These are phyloP conservation scores for Mycena indigotica DNA, from an alignment of 768 basidiomycete genomes.

Conservation along the genomic window DNA sequence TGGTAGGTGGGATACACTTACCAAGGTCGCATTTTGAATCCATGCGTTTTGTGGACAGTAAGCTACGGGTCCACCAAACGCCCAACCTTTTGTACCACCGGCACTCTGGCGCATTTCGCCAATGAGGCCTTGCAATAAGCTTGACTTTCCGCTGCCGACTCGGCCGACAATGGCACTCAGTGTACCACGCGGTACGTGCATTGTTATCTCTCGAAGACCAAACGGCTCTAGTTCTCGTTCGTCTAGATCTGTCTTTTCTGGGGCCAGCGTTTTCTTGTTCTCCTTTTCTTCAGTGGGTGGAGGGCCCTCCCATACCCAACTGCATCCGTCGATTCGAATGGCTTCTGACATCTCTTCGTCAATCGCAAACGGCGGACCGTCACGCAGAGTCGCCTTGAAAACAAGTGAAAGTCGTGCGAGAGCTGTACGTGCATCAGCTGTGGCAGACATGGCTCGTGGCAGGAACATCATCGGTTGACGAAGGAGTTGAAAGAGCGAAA, in stretches of 20 bases:
- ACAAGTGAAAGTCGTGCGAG: conserved; percentile 52
- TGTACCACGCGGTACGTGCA: conserved; percentile 56
- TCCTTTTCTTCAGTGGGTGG: not conserved
- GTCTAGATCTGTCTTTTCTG: conserved; percentile 5
- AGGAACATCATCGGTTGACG: conserved; percentile 73
- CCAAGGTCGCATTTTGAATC: conserved; percentile 72
- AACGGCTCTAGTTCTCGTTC: conserved; percentile 41
- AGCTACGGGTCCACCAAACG: conserved; percentile 63
- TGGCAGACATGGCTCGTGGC: conserved; percentile 61
- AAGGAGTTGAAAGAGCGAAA: conserved; percentile 49
- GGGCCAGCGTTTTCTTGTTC: not conserved
- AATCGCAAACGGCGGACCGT: conserved; percentile 43
- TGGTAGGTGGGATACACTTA: conserved; percentile 23
- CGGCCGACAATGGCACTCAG: conserved; percentile 68
- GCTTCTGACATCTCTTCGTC: conserved; percentile 48
- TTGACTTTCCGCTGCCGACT: conserved; percentile 71
- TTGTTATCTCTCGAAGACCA: conserved; percentile 48
- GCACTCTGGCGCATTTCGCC: conserved; percentile 65
- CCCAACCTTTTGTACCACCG: conserved; percentile 41
- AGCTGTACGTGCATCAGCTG: conserved; percentile 67
- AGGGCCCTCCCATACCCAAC: conserved; percentile 62
- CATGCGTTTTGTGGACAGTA: conserved; percentile 77
- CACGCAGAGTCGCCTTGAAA: conserved; percentile 56
- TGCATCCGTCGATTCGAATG: conserved; percentile 50
- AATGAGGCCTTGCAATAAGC: conserved; percentile 62